phyloP scores from a whole-genome alignment of 2,329 filamentous ascomycete genomes.

The Nemania serpens region DNA sequence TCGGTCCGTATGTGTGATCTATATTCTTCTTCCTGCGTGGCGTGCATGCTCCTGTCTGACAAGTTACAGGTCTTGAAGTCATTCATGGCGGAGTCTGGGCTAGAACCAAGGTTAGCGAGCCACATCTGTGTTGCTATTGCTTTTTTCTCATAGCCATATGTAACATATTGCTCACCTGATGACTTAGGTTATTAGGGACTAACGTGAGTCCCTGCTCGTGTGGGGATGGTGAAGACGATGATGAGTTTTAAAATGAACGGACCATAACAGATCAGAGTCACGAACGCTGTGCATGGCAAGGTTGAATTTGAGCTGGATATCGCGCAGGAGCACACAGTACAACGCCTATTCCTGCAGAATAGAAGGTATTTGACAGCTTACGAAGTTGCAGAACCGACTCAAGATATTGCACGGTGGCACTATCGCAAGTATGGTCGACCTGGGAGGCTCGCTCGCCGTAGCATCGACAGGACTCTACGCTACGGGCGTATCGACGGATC shows the following conservation, averaged over 20 bases:
- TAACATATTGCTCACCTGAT: background rate
- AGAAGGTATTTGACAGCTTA: background rate
- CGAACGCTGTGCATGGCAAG: conserved; percentile 65
- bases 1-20: conserved; percentile 58
- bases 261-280: conserved; percentile 65
- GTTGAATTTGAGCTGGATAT: conserved; percentile 80
- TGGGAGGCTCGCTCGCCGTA: conserved; percentile 68
- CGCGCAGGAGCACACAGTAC: conserved; percentile 73
- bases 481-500: conserved; percentile 68
- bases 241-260: conserved; percentile 1
- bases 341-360: too few relatives aligned
- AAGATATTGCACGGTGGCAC: conserved; percentile 79
- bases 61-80: conserved; percentile 76
- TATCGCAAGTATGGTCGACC: conserved; percentile 74
- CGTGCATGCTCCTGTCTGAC: conserved; percentile 4
- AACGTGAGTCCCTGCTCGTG: conserved; percentile 43
- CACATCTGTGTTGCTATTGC: background rate
- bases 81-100: conserved; percentile 81
- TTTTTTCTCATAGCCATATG: background rate
- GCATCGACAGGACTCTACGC: conserved; percentile 66
- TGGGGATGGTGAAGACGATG: background rate
- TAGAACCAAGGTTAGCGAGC: conserved; percentile 77
- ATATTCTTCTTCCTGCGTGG: background rate
- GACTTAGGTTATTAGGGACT: conserved; percentile 46
- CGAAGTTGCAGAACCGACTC: conserved; percentile 66